These are phyloP conservation scores for Aspergillus sp. DNA, from an alignment of 2,329 filamentous ascomycete genomes.

Conservation along the genomic window DNA sequence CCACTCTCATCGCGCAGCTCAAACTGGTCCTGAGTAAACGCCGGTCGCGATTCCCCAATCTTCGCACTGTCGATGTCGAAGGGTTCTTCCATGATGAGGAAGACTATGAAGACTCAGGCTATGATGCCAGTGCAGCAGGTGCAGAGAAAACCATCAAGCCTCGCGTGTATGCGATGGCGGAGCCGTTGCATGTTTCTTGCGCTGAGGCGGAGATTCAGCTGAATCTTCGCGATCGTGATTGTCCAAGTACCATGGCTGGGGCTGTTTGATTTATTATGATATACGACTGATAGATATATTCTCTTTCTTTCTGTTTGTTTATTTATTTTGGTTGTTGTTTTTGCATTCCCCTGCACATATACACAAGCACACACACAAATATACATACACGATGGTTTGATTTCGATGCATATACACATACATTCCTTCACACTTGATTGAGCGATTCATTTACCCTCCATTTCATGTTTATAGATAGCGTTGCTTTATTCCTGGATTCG, in stretches of 20 bases:
- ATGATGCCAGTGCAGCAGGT: constrained; percentile 1
- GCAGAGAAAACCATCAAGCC: constrained; percentile 14
- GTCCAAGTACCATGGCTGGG: constrained; percentile 10
- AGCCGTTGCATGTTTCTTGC: constrained; percentile 18
- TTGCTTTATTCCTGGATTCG: too few relatives aligned
- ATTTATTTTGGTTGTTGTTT: too few relatives aligned
- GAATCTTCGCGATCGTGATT: constrained; percentile 19
- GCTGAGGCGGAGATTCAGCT: constrained; percentile 15
- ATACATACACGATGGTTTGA: too few relatives aligned
- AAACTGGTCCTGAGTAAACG: constrained; percentile 15
- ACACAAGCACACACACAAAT: too few relatives aligned
- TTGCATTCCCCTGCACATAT: too few relatives aligned
- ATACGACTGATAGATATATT: background rate
- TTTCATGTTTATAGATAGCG: too few relatives aligned
- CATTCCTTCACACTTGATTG: too few relatives aligned
- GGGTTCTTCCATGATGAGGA: constrained; percentile 22
- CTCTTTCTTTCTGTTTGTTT: background rate
- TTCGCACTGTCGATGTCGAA: constrained; percentile 20
- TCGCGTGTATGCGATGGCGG: constrained; percentile 17
- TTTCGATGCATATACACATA: too few relatives aligned
- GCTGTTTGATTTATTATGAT: background rate
- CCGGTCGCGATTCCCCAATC: constrained; percentile 9
- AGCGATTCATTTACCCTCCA: too few relatives aligned
- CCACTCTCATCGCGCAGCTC: constrained; percentile 21
- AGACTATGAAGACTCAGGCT: constrained; percentile 15